Evolutionary conservation across 139 green algal genomes (phyloP).

Genomic region (Picochlorum sp.): DNA sequence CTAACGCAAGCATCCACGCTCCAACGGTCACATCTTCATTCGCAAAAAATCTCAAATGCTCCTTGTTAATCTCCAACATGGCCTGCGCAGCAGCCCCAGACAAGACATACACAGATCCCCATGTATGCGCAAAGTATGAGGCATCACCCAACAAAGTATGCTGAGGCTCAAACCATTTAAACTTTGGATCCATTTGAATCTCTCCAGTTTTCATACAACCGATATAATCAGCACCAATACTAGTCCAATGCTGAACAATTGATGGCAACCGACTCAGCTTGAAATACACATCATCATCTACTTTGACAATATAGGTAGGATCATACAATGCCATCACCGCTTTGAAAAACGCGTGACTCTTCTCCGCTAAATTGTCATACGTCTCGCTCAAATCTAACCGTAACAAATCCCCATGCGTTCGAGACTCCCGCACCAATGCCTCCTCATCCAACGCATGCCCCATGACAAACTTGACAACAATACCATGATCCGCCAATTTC

Average conservation of each 20-base stretch:
- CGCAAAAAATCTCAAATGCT: conserved; percentile 39
- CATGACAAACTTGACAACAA: conserved; percentile 55
- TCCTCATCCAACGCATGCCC: conserved; percentile 24
- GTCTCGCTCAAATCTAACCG: conserved; percentile 44
- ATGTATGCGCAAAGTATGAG: conserved; percentile 52
- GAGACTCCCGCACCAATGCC: conserved; percentile 27
- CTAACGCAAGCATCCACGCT: conserved; percentile 58
- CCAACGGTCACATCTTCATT: conserved; percentile 64
- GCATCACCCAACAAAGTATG: conserved; percentile 35
- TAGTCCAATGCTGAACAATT: conserved; percentile 39
- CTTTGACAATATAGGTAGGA: conserved; percentile 54
- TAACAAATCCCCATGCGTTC: conserved; percentile 41
- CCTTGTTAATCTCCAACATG: conserved; percentile 18
- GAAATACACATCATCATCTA: conserved; percentile 64
- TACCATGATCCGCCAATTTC: conserved; percentile 15
- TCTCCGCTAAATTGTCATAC: conserved; percentile 56
- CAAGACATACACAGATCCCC: conserved; percentile 49
- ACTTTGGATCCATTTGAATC: conserved; percentile 26
- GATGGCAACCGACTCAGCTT: conserved; percentile 30
- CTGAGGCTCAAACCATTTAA: conserved; percentile 52
- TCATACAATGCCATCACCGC: conserved; percentile 23
- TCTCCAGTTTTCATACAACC: conserved; percentile 61
- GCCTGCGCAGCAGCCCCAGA: conserved; percentile 25
- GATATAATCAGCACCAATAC: conserved; percentile 40
- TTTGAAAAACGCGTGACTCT: conserved; percentile 56